phyloP scores from a whole-genome alignment of 768 basidiomycete species.

The Hemileccinum impolitum region DNA sequence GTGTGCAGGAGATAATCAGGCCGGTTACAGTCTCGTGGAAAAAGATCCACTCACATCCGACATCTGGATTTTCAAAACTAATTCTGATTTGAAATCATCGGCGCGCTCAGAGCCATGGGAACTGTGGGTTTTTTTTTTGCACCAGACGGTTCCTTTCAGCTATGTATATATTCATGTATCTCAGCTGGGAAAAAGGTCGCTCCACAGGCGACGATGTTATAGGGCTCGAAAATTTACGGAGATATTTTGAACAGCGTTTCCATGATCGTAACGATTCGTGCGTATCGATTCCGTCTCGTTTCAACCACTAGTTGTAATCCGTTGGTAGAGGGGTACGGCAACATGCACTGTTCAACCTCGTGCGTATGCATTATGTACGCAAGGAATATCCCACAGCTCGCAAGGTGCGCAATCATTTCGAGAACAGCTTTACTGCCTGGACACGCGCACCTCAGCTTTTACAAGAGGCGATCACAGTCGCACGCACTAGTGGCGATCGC shows the following conservation, averaged over 20 bases:
- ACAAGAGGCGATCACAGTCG: slow-evolving; percentile 73
- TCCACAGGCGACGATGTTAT: slow-evolving; percentile 64
- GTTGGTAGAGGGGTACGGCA: slow-evolving; percentile 66
- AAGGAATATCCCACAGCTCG: slow-evolving; percentile 66
- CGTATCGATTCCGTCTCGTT: slow-evolving; percentile 25
- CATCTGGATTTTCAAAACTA: slow-evolving; percentile 55
- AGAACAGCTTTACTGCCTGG: not conserved
- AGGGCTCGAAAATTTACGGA: slow-evolving; percentile 67
- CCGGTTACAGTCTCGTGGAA: slow-evolving; percentile 46
- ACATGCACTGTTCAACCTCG: slow-evolving; percentile 73
- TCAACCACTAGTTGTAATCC: not conserved
- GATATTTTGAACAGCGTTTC: slow-evolving; percentile 85
- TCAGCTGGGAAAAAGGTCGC: slow-evolving; percentile 66
- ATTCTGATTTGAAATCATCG: slow-evolving; percentile 62
- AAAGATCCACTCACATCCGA: slow-evolving; percentile 54
- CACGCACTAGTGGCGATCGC: slow-evolving; percentile 69
- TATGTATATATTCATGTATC: not conserved
- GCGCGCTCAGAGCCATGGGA: slow-evolving; percentile 60
- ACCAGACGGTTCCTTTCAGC: not conserved
- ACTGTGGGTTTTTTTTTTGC: slow-evolving; percentile 47
- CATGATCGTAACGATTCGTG: slow-evolving; percentile 79
- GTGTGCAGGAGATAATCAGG: slow-evolving; percentile 46
- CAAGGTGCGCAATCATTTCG: slow-evolving; percentile 42
- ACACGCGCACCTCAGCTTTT: slow-evolving; percentile 47
- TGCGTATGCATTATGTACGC: slow-evolving; percentile 72